Evolutionary conservation across 768 basidiomycete species (phyloP).

Genomic region (Tulasnella calospora): DNA sequence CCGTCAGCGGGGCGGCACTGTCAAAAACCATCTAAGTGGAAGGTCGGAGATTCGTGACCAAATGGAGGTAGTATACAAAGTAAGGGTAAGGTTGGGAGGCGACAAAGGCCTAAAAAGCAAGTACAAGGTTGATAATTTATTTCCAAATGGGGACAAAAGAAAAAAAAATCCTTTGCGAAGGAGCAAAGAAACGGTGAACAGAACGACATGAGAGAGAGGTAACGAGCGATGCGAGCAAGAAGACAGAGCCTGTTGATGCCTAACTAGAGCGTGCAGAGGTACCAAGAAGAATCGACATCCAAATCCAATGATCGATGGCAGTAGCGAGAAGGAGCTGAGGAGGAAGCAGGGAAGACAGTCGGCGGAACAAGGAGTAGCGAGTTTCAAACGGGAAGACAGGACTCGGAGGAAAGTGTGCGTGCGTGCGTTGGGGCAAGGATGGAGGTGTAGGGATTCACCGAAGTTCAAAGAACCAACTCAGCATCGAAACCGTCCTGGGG

Average conservation of each 20-base stretch:
- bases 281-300: neutral
- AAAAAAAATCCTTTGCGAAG: neutral
- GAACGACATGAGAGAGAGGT: neutral
- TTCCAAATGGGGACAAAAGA: neutral
- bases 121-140: slow-evolving; percentile 10
- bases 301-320: neutral
- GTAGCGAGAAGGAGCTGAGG: neutral
- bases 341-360: neutral
- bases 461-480: neutral
- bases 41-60: neutral
- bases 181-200: neutral
- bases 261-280: neutral
- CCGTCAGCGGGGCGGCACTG: neutral
- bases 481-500: neutral
- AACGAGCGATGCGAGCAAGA: neutral
- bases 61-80: neutral
- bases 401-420: neutral
- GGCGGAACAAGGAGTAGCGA: neutral
- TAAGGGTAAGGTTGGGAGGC: neutral
- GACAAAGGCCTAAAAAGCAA: neutral
- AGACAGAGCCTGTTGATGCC: neutral
- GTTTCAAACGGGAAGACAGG: neutral
- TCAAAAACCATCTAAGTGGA: neutral
- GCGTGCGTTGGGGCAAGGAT: neutral
- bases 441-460: neutral